Percentiles rank a stretch among this genome's conserved stretches.
Conservation (phyloP, 2,329 filamentous ascomycete genomes). For the Calonectria henricotiae region DNA sequence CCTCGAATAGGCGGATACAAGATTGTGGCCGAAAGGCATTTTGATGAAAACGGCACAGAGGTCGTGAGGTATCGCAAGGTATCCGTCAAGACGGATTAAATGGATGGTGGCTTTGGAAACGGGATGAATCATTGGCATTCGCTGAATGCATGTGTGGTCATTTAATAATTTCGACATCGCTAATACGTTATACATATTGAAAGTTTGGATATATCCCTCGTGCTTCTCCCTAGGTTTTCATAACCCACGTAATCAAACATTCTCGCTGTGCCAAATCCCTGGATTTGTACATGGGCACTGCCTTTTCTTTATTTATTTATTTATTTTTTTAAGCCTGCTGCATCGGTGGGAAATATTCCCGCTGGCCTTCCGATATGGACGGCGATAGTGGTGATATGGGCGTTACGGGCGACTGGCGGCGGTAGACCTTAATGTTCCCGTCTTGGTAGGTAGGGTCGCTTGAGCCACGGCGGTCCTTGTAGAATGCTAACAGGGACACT, state of each 20-base stretch:
- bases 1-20: slow-evolving; percentile 68
- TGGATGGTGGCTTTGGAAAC: not conserved
- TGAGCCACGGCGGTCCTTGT: slow-evolving; percentile 12
- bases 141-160: not conserved
- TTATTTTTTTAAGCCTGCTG: slow-evolving; percentile 1
- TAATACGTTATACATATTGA: slow-evolving; percentile 8
- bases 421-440: slow-evolving; percentile 7
- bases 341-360: slow-evolving; percentile 8
- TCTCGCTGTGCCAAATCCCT: not conserved
- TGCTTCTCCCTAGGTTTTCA: not conserved
- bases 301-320: not conserved
- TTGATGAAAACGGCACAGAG: slow-evolving; percentile 61
- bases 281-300: not conserved
- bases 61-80: slow-evolving; percentile 62
- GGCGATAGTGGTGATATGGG: not conserved
- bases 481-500: slow-evolving; percentile 9
- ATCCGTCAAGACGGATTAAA: slow-evolving; percentile 43
- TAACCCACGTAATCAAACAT: not conserved
- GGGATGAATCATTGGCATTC: not conserved
- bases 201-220: slow-evolving; percentile 19
- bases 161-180: not conserved
- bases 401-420: not conserved
- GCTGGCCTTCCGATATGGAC: slow-evolving; percentile 3
- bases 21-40: slow-evolving; percentile 63
- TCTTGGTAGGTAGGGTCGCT: slow-evolving; percentile 9